Base-by-base conservation (phyloP, 306 rosid species). In the Inga leiocalycina region DNA sequence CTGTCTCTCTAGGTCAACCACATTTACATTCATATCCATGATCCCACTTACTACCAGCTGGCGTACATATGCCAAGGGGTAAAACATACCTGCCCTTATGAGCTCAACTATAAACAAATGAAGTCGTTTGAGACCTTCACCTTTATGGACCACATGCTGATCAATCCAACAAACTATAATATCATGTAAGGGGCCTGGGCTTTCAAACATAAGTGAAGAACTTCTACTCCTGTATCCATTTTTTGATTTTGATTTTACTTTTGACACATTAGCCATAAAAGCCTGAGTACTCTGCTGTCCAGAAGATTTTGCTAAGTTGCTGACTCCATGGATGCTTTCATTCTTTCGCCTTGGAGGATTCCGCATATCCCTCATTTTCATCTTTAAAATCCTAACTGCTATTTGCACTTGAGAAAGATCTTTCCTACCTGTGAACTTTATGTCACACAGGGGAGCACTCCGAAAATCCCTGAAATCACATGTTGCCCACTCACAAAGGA, bases 401-500 rank as follows among this genome's bases (percentile, higher is more conserved):
- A 93, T 71, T 69, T 93, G 87, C 75, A 93, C 93, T 72, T 95
- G 94, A 73, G 95, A 92, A 78, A 91, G 89, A 88, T 93, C 98
- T 86, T 89, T 92, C 79, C 93, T 85, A 22, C 98, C 98, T 9
- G 98, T 91, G 80, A 95, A 88, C 89, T 91, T 92, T 75, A 90
- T 49, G 48, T 91, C 89, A 86, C 72, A 81, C 67, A 93, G 95
- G 24, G 87, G 89, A 65, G 90, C 80, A 87, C 84, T 82, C 62
- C 93, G 91, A 87, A 93, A 93, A 88, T 92, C 92, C 89, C 98
- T 88, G 88, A 88, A 95, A 82, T 89, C 93, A 90, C 97, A 95
- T 71, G 98, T 91, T 83, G 98, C 98, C 98, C 98, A 95, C 88
- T 95, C 98, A 51, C 98, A 95, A 30, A 95, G 92, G 84, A 93